Evolutionary conservation across 441 rosid species (phyloP).

Genomic region (Rhodomyrtus psidioides): DNA sequence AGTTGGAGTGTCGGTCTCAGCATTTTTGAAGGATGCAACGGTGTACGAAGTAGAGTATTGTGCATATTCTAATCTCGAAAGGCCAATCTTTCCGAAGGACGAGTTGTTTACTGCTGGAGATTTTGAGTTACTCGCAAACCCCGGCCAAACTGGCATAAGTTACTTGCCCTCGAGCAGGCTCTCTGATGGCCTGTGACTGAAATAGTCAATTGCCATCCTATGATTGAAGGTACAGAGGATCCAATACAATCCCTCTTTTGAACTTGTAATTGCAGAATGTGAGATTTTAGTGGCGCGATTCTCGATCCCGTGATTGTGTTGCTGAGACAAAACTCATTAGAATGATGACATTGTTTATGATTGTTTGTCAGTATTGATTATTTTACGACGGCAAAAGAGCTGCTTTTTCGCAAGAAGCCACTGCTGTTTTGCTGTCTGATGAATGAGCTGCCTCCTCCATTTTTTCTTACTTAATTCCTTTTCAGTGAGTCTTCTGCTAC

Average conservation of each 20-base stretch:
- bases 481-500: not conserved
- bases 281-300: not conserved
- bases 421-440: not conserved
- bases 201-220: not conserved
- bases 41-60: conserved; percentile 64
- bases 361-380: not conserved
- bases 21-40: conserved; percentile 28
- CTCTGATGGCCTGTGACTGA: not conserved
- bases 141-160: conserved; percentile 31
- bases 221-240: not conserved
- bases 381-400: not conserved
- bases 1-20: conserved; percentile 58
- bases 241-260: not conserved
- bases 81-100: conserved; percentile 22
- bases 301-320: not conserved
- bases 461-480: not conserved
- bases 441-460: not conserved
- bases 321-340: not conserved
- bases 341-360: not conserved
- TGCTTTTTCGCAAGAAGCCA: not conserved
- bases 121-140: conserved; percentile 28
- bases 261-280: not conserved
- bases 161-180: conserved; percentile 2
- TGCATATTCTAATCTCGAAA: conserved; percentile 46
- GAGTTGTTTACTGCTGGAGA: conserved; percentile 29